These are phyloP conservation scores for Physcomitrium patens DNA, from an alignment of 225 moss, liverwort and hornwort genomes.

Conservation along the genomic window DNA sequence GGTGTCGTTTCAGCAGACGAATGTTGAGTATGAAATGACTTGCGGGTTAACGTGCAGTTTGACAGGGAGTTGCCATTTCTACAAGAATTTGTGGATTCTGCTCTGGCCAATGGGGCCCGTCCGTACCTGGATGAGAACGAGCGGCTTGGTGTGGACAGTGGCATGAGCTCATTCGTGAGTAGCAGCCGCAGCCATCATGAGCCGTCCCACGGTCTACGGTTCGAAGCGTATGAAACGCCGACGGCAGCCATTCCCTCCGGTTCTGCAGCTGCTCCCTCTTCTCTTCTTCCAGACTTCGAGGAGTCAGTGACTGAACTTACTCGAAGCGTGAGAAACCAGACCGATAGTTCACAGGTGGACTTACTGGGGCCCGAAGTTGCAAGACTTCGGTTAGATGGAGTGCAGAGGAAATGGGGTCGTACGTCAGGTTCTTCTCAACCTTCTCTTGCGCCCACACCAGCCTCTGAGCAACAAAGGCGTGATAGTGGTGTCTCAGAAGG, in stretches of 20 bases:
- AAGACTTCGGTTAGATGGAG: constrained; percentile 84
- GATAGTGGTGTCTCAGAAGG: constrained; percentile 46
- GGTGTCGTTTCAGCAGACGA: background rate
- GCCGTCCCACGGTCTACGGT: constrained; percentile 67
- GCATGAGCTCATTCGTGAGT: constrained; percentile 58
- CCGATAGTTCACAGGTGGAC: constrained; percentile 60
- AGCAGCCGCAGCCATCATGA: constrained; percentile 43
- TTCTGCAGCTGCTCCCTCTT: constrained; percentile 38
- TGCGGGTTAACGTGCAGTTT: constrained; percentile 42
- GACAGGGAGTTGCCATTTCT: constrained; percentile 79
- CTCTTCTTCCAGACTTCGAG: constrained; percentile 54
- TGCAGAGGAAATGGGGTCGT: constrained; percentile 95
- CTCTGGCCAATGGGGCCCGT: constrained; percentile 74
- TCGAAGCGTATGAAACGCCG: constrained; percentile 89
- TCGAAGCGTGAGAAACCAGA: constrained; percentile 47
- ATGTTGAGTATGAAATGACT: background rate
- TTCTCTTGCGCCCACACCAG: constrained; percentile 27
- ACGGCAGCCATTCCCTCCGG: constrained; percentile 37
- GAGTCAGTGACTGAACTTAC: constrained; percentile 54
- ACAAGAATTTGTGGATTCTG: constrained; percentile 70
- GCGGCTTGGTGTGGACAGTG: constrained; percentile 59
- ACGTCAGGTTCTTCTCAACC: constrained; percentile 42
- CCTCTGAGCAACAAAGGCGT: constrained; percentile 50
- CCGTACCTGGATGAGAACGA: constrained; percentile 73
- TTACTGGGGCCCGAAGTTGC: constrained; percentile 74